phyloP scores from a whole-genome alignment of 1,139 yeast genomes.

The Yamadazyma dushanensis region DNA sequence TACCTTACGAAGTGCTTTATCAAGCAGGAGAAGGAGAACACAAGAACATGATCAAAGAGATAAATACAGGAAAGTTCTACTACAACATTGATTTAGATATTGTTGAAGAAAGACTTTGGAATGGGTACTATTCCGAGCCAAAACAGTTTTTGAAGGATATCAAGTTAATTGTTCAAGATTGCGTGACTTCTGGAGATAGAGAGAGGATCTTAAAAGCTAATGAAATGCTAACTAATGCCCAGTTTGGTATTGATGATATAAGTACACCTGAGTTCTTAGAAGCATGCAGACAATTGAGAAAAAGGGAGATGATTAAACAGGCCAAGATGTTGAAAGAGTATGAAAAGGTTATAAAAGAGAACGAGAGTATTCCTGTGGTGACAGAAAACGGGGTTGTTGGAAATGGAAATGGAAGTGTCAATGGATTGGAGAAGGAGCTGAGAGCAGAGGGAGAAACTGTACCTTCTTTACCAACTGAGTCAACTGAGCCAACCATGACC shows the following conservation, averaged over 20 bases:
- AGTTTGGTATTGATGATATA: conserved; percentile 91
- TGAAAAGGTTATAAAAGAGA: conserved; percentile 13
- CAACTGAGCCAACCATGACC: no score
- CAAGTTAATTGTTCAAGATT: conserved; percentile 79
- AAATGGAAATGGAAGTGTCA: background rate
- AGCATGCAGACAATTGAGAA: conserved; percentile 74
- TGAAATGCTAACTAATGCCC: conserved; percentile 96
- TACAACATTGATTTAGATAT: conserved; percentile 92
- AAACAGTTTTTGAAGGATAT: conserved; percentile 84
- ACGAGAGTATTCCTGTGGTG: no score
- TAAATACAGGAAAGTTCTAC: conserved; percentile 68
- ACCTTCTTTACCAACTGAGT: no score
- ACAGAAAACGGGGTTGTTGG: conserved; percentile 12
- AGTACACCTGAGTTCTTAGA: conserved; percentile 68
- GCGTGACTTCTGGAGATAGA: conserved; percentile 73
- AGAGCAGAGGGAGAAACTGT: no score
- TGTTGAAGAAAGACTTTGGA: conserved; percentile 94
- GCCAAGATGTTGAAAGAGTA: conserved; percentile 45
- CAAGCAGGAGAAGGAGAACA: conserved; percentile 51
- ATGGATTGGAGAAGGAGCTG: background rate
- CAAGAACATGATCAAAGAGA: conserved; percentile 74
- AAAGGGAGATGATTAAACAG: conserved; percentile 63
- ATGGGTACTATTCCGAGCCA: conserved; percentile 93
- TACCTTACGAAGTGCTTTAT: conserved; percentile 48
- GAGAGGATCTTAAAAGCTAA: conserved; percentile 86